Percentiles rank a stretch among this genome's conserved stretches.
Evolutionary conservation across 371 early-diverging fungal species (phyloP).

Genomic region (Rhizopus sp.): DNA sequence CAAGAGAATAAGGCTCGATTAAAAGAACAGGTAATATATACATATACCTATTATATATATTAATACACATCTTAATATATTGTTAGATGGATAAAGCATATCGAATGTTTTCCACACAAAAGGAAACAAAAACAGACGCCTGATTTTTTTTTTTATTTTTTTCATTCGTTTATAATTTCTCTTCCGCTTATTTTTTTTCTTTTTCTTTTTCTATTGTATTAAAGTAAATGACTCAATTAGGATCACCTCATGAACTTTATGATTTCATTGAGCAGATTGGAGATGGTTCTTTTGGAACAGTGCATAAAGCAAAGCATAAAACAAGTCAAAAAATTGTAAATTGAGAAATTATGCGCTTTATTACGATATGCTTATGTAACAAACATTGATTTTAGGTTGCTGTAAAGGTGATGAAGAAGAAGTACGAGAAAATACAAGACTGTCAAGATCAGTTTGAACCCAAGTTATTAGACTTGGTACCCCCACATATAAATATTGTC

Average conservation of each 20-base stretch:
- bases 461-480: slow-evolving; percentile 67
- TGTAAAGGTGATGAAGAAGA: slow-evolving; percentile 94
- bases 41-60: too few species aligned
- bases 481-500: slow-evolving; percentile 82
- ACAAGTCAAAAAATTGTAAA: slow-evolving; percentile 76
- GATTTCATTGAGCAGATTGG: slow-evolving; percentile 79
- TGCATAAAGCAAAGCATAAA: slow-evolving; percentile 75
- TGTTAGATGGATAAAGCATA: slow-evolving; percentile 13
- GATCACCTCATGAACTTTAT: slow-evolving; percentile 63
- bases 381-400: slow-evolving; percentile 69
- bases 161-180: not conserved
- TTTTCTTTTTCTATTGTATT: slow-evolving; percentile 12
- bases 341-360: not conserved
- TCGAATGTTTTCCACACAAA: slow-evolving; percentile 6
- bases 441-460: slow-evolving; percentile 78
- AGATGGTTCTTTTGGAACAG: slow-evolving; percentile 94
- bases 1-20: slow-evolving; percentile 8
- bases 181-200: slow-evolving; percentile 5
- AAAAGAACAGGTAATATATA: slow-evolving; percentile 11
- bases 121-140: not conserved
- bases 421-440: slow-evolving; percentile 77
- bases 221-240: slow-evolving; percentile 36
- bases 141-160: slow-evolving; percentile 2
- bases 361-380: not conserved
- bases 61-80: not conserved